These are phyloP conservation scores for Geranium incanum DNA, from an alignment of 441 rosid species.

Conservation along the genomic window DNA sequence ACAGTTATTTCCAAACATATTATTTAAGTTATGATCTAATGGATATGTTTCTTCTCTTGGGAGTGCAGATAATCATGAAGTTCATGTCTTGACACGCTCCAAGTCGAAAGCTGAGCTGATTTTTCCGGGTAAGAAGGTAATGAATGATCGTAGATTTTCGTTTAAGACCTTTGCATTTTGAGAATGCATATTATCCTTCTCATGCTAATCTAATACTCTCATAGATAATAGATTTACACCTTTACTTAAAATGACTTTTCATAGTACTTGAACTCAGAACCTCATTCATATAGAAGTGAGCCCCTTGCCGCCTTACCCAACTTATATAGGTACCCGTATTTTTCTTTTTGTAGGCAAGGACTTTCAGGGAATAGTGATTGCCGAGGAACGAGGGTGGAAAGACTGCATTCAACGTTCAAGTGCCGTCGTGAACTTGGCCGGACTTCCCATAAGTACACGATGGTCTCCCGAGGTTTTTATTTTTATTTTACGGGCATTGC, in stretches of 20 bases:
- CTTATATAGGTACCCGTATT: too few relatives aligned
- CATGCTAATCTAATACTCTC: too few relatives aligned
- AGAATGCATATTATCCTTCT: too few relatives aligned
- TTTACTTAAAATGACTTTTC: too few relatives aligned
- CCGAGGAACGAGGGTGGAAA: conserved; percentile 70
- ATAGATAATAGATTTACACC: too few relatives aligned
- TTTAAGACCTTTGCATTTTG: too few relatives aligned
- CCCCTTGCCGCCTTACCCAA: too few relatives aligned
- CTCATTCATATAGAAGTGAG: too few relatives aligned
- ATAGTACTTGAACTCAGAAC: too few relatives aligned
- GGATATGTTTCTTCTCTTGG: background rate
- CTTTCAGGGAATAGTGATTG: conserved; percentile 62
- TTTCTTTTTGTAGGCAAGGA: conserved; percentile 38
- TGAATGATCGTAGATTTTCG: conserved; percentile 6
- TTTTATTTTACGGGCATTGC: conserved; percentile 12
- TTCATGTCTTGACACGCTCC: conserved; percentile 75
- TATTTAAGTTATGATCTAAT: background rate
- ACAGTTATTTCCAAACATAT: too few relatives aligned
- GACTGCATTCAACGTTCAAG: conserved; percentile 62
- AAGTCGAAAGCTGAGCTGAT: conserved; percentile 68
- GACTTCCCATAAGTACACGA: conserved; percentile 77
- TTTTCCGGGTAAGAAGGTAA: conserved; percentile 99
- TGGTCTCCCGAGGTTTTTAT: conserved; percentile 78
- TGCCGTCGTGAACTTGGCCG: conserved; percentile 92
- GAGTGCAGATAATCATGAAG: conserved; percentile 53